Evolutionary conservation across 2,329 filamentous ascomycete species (phyloP), one percentile per base, ranked within the genome.

Genomic region (Fusarium metavorans): DNA sequence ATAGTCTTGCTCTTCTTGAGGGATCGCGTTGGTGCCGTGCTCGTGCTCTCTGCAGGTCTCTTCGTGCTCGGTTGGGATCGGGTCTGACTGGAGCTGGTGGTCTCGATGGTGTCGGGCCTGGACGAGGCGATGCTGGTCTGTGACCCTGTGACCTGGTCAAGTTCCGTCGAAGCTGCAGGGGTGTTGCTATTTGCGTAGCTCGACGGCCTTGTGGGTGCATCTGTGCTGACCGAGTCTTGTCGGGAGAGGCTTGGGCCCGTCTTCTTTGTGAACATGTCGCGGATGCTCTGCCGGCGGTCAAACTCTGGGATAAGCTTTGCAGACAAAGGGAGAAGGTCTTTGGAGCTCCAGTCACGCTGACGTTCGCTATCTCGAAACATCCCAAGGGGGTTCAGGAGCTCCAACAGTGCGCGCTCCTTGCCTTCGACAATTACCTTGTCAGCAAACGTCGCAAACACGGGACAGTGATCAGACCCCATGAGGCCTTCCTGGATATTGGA

Each of bases 391-490:
- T 97, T 98, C 88, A 98, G 90, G 60, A 97, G 82, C 79, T 98
- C 95, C 32, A 87, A 82, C 4, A 95, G 85, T 75, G 91, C 81
- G 4, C 88, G 81, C 54, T 89, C 82, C 52, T 85, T 78, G 1
- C 85, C 88, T 16, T 87, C 82, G 7, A 88, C 75, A 0, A 79
- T 78, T 2, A 98, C 89, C 3, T 79, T 85, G 39, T 95, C 90
- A 20, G 92, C 90, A 27, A 97, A 86, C 3, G 89, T 88, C 1
- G 92, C 95, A 81, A 93, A 98, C 1, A 98, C 96, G 0, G 97
- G 97, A 78, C 97, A 99, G 82, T 99, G 97, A 80, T 99, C 97
- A 2, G 96, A 98, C 0, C 97, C 97, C 88, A 97, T 93, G 25
- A 98, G 85, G 0, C 95, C 95, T 82, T 98, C 95, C 81, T 98